phyloP scores from a whole-genome alignment of 352 stramenopile genomes.

The Pythium sp. region DNA sequence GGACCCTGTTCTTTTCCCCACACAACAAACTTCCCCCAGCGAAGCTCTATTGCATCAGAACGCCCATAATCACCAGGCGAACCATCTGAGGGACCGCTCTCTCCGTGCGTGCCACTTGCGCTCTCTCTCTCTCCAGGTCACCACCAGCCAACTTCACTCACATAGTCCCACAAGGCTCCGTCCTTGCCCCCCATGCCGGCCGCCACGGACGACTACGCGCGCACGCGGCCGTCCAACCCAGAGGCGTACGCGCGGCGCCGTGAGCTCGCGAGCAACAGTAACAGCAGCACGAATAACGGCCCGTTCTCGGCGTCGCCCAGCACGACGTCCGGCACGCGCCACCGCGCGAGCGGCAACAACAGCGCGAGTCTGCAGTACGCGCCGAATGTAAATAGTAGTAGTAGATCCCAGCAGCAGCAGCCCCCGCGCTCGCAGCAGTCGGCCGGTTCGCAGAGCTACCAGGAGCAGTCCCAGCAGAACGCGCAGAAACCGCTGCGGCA shows the following conservation, averaged over 20 bases:
- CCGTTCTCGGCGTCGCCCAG: constrained; percentile 6
- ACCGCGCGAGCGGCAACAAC: constrained; percentile 14
- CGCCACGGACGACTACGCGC: constrained; percentile 35
- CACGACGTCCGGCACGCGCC: constrained; percentile 10
- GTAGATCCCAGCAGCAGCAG: constrained; percentile 4
- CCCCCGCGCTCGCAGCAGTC: constrained; percentile 10
- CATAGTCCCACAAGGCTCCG: not conserved
- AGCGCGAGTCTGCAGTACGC: constrained; percentile 12
- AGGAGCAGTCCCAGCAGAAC: constrained; percentile 29
- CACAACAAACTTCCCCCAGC: too few relatives aligned
- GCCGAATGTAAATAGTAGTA: not conserved
- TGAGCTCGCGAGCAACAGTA: constrained; percentile 10
- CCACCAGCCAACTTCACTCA: not conserved
- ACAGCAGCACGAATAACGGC: constrained; percentile 9
- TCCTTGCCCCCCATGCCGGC: constrained; percentile 11
- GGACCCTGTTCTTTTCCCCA: too few relatives aligned
- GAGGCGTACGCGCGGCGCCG: constrained; percentile 20
- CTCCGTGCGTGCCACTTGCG: not conserved
- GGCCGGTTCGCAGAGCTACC: constrained; percentile 20
- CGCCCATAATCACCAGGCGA: not conserved
- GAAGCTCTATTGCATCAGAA: not conserved
- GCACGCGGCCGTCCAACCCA: constrained; percentile 30
- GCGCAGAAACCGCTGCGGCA: constrained; percentile 38
- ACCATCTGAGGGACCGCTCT: not conserved
- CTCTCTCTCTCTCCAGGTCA: not conserved